phyloP scores from a whole-genome alignment of 179 eudicot species.

The Silene vulgaris region DNA sequence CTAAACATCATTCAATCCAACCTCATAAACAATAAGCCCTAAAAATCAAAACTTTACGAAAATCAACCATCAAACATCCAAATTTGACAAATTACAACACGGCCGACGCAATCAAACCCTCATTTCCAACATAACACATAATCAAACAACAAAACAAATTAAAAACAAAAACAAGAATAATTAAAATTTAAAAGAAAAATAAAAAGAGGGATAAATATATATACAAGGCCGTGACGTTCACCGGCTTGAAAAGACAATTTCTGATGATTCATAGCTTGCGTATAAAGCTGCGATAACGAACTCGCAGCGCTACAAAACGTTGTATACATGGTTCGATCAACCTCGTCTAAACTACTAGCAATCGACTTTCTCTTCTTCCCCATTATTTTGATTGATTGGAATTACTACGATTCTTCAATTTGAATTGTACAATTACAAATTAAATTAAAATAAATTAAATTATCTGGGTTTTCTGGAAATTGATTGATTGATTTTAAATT shows the following conservation, averaged over 20 bases:
- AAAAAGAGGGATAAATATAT: conserved; percentile 13
- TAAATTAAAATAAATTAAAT: too few relatives aligned
- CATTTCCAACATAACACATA: neutral
- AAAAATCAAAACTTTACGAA: neutral
- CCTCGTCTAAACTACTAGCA: conserved; percentile 61
- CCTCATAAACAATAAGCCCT: neutral
- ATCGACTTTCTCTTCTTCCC: conserved; percentile 69
- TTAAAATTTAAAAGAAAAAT: neutral
- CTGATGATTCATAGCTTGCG: conserved; percentile 72
- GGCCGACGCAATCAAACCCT: neutral
- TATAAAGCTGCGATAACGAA: conserved; percentile 69
- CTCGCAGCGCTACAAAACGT: conserved; percentile 64
- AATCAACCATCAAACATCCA: neutral
- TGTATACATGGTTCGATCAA: conserved; percentile 69
- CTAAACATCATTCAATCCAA: neutral
- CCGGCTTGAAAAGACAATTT: conserved; percentile 65
- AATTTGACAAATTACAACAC: neutral
- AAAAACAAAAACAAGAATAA: neutral
- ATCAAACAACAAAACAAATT: neutral
- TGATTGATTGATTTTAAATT: neutral
- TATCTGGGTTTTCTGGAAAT: neutral
- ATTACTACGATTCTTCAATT: neutral
- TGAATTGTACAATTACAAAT: neutral
- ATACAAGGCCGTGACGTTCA: conserved; percentile 68
- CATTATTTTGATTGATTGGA: conserved; percentile 27